Evolutionary conservation across 1,284 basidiomycete species (phyloP), one percentile per base, ranked within the genome.

Genomic region (Pseudozyma hubeiensis): DNA sequence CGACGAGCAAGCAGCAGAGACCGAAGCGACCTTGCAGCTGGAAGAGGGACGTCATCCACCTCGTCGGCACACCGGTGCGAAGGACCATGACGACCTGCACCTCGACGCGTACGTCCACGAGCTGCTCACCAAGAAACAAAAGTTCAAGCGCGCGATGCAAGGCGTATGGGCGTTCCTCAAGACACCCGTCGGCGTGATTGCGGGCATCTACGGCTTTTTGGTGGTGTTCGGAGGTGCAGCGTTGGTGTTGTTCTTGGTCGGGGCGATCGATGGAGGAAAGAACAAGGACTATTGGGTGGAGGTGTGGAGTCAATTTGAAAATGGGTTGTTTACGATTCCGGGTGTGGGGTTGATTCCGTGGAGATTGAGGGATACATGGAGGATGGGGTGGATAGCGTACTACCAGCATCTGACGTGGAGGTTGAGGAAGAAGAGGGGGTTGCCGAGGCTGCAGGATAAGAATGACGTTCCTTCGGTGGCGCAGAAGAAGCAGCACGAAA

Each of bases 121-220:
- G 35, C 46, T 72, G 47, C 53, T 76, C 29, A 68, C 64, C 48
- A 68, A 72, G 29, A 49, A 55, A 39, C 72, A 75, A 35, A 62
- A 70, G 81, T 85, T 89, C 50, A 87, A 88, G 56, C 87, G 90
- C 10, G 89, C 88, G 0, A 84, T 92, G 78, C 87, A 87, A 71
- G 92, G 93, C 7, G 86, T 94, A 2, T 93, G 92, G 92, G 88
- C 90, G 1, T 94, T 92, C 79, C 84, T 93, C 64, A 93, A 92
- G 86, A 94, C 93, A 60, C 87, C 87, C 1, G 84, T 87, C 74
- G 93, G 92, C 80, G 89, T 80, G 30, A 85, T 93, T 46, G 89
- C 89, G 0, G 91, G 89, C 5, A 89, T 94, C 16, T 94, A 94
- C 84, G 92, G 92, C 0, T 92, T 94, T 35, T 17, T 77, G 50